A percentile compares a stretch with the other conserved stretches of the same genome.
Conservation (phyloP, 2,329 filamentous ascomycete species). For the Didymella pinodella region DNA sequence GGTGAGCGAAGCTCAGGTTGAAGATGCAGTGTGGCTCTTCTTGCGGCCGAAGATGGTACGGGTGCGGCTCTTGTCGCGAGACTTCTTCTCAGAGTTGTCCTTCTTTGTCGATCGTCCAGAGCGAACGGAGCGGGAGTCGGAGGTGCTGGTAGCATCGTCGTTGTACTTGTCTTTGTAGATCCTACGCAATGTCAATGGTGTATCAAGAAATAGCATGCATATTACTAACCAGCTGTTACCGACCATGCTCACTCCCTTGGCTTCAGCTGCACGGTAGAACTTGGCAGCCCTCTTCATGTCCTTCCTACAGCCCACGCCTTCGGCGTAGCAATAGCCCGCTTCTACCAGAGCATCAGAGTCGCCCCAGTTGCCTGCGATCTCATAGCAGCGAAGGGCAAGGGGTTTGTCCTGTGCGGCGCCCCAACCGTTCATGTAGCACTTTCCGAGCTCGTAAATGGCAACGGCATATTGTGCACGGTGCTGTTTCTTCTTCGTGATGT, state of each 20-base stretch:
- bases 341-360: constrained; percentile 94
- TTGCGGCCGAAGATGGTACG: constrained; percentile 76
- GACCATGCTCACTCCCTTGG: constrained; percentile 95
- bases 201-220: neutral
- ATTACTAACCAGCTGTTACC: constrained; percentile 93
- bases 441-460: constrained; percentile 94
- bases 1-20: constrained; percentile 20
- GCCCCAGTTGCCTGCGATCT: constrained; percentile 95
- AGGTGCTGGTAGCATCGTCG: constrained; percentile 50
- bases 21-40: constrained; percentile 50
- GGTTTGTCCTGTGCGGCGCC: constrained; percentile 91
- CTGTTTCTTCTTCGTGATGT: constrained; percentile 76
- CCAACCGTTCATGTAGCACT: constrained; percentile 98
- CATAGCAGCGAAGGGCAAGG: constrained; percentile 89
- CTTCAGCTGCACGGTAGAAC: constrained; percentile 89
- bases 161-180: constrained; percentile 96
- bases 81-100: constrained; percentile 63
- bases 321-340: constrained; percentile 93
- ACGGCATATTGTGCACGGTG: constrained; percentile 93
- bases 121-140: constrained; percentile 55
- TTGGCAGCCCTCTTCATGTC: constrained; percentile 92
- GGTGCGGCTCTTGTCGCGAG: constrained; percentile 77
- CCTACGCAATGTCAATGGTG: constrained; percentile 60
- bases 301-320: constrained; percentile 94
- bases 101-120: constrained; percentile 56